phyloP scores from a whole-genome alignment of 352 stramenopile species.

The Globisporangium echinulatum region DNA sequence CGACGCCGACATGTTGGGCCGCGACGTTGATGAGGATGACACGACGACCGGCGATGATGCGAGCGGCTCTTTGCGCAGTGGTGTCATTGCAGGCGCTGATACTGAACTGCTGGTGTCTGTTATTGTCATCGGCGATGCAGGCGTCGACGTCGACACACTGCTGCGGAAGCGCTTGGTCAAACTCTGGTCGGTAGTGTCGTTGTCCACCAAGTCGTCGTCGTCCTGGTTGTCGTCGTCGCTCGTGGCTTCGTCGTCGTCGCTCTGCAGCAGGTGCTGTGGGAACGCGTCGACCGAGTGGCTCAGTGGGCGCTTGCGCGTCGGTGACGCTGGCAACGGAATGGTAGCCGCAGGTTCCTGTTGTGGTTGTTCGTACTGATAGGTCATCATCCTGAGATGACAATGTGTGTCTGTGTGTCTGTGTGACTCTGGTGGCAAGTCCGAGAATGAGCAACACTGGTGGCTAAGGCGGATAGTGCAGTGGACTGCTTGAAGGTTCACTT shows the following conservation, averaged over 20 bases:
- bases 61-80: conserved; percentile 15
- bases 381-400: not conserved
- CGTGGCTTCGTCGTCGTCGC: not conserved
- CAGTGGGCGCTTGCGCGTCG: conserved; percentile 4
- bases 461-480: too few relatives aligned
- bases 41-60: not conserved
- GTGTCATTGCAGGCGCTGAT: conserved; percentile 5
- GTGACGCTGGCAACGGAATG: not conserved
- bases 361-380: not conserved
- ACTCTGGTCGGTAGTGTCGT: not conserved
- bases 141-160: not conserved
- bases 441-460: too few relatives aligned
- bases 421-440: too few relatives aligned
- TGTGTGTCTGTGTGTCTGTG: not conserved
- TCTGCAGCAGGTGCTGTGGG: conserved; percentile 3
- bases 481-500: too few relatives aligned
- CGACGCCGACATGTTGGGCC: conserved; percentile 66
- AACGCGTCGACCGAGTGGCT: not conserved
- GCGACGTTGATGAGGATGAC: conserved; percentile 6
- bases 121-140: not conserved
- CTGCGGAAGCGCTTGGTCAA: conserved; percentile 6
- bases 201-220: not conserved
- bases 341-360: not conserved
- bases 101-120: not conserved
- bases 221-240: not conserved